These are phyloP conservation scores for Serendipita sp. DNA, from an alignment of 768 basidiomycete species.

Conservation along the genomic window DNA sequence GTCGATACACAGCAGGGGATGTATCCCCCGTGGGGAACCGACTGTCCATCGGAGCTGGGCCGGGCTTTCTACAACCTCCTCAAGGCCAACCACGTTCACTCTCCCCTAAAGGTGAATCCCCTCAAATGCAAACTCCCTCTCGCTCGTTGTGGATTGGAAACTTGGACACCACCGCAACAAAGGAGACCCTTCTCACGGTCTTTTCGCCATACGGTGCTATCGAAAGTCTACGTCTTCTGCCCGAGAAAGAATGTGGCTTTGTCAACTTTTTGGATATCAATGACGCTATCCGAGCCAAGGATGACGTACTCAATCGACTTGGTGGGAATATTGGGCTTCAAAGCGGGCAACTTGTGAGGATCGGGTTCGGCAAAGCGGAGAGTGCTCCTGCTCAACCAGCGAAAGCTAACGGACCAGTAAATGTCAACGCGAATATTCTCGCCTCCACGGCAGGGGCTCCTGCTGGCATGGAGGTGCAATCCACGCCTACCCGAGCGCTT, in stretches of 20 bases:
- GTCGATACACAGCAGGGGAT: slow-evolving; percentile 1
- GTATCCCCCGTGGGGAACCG: slow-evolving; percentile 28
- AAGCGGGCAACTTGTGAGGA: slow-evolving; percentile 89
- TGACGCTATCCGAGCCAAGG: slow-evolving; percentile 95
- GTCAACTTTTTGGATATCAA: slow-evolving; percentile 95
- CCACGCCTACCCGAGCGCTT: slow-evolving; percentile 82
- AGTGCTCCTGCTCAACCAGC: slow-evolving; percentile 86
- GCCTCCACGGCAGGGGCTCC: slow-evolving; percentile 29
- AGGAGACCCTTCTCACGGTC: slow-evolving; percentile 86
- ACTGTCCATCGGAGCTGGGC: slow-evolving; percentile 8
- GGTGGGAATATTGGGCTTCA: slow-evolving; percentile 90
- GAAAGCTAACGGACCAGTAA: slow-evolving; percentile 31
- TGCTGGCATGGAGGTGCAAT: slow-evolving; percentile 68
- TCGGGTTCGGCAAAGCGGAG: slow-evolving; percentile 96
- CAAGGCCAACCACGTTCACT: slow-evolving; percentile 45
- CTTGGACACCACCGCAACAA: slow-evolving; percentile 84
- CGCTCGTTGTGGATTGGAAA: slow-evolving; percentile 98
- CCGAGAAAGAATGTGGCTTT: slow-evolving; percentile 99
- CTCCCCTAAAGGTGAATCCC: slow-evolving; percentile 68
- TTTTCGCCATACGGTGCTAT: slow-evolving; percentile 97
- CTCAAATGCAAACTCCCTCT: slow-evolving; percentile 82
- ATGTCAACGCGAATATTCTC: slow-evolving; percentile 36
- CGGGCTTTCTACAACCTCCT: background rate
- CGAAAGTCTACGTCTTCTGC: slow-evolving; percentile 83
- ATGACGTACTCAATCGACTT: slow-evolving; percentile 90